Evolutionary conservation across 495 filamentous ascomycete genomes (phyloP), one percentile per base, ranked within the genome.

Genomic region (Aspergillus bertholletiae): DNA sequence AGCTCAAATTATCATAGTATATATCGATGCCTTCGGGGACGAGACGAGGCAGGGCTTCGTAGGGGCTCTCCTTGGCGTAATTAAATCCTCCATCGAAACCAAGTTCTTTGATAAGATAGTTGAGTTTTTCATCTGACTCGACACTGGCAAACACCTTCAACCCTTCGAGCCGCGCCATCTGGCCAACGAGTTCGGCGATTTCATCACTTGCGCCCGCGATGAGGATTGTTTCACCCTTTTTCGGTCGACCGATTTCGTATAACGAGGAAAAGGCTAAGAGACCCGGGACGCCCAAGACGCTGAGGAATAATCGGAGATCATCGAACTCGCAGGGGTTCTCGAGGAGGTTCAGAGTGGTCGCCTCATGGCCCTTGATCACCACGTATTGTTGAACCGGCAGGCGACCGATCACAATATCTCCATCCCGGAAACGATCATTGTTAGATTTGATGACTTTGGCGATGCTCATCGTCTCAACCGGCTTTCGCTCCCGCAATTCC

Each of bases 221-320:
- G 65, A 93, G 92, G 62, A 96, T 89, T 3, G 89, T 93, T 76
- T 95, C 89, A 26, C 91, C 91, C 73, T 88, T 88, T 75, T 89
- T 86, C 24, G 91, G 91, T 77, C 87, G 73, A 1, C 89, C 90
- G 50, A 96, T 93, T 62, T 87, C 85, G 66, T 92, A 86, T 57
- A 93, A 80, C 0, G 84, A 86, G 3, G 83, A 85, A 74, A 88
- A 96, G 2, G 88, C 91, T 0, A 89, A 93, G 61, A 95, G 69
- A 21, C 91, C 91, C 1, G 91, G 89, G 89, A 96, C 93, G 26
- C 91, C 90, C 23, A 96, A 74, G 11, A 88, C 80, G 12, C 90
- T 89, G 13, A 90, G 62, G 87, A 75, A 78, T 44, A 72, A 62
- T 34, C 74, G 72, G 53, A 75, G 64, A 48, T 78, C 74, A 54